These are phyloP conservation scores for Colletotrichum navitas DNA, from an alignment of 2,329 filamentous ascomycete genomes.

Conservation along the genomic window DNA sequence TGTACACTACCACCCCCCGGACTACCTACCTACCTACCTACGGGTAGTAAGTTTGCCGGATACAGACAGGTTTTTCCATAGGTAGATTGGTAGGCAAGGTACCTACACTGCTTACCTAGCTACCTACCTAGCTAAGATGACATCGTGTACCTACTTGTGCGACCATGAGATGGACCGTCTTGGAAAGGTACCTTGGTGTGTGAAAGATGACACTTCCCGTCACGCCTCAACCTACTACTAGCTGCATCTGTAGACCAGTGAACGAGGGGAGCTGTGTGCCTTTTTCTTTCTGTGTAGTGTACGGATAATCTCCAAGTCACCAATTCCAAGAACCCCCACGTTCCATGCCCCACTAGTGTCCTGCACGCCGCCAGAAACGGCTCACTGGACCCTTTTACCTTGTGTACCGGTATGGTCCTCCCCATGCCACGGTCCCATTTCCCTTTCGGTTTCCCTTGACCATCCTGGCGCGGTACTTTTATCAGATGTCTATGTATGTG, in stretches of 20 bases:
- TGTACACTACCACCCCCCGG: neutral
- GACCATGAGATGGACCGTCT: too few relatives aligned
- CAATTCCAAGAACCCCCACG: slow-evolving; percentile 34
- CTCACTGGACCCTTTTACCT: slow-evolving; percentile 22
- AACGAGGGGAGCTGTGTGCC: too few relatives aligned
- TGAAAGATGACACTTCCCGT: too few relatives aligned
- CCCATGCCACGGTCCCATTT: neutral
- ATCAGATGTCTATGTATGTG: neutral
- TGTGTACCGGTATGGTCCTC: slow-evolving; percentile 9
- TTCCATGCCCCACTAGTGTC: slow-evolving; percentile 21
- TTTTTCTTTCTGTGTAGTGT: neutral
- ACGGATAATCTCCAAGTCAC: neutral
- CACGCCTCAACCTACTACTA: too few relatives aligned
- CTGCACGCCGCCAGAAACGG: slow-evolving; percentile 39
- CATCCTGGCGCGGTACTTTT: neutral
- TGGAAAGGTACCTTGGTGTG: too few relatives aligned
- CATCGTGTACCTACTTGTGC: too few relatives aligned
- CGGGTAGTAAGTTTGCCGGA: too few relatives aligned
- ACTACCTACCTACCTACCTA: neutral
- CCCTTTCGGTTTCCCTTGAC: neutral
- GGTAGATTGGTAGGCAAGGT: too few relatives aligned
- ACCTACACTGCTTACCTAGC: too few relatives aligned
- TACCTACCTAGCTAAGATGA: too few relatives aligned
- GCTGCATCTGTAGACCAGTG: too few relatives aligned
- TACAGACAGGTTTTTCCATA: too few relatives aligned